Percentiles rank a stretch among this genome's conserved stretches.
These are phyloP conservation scores for Bisporella sp. DNA, from an alignment of 2,329 filamentous ascomycete genomes.

Conservation along the genomic window DNA sequence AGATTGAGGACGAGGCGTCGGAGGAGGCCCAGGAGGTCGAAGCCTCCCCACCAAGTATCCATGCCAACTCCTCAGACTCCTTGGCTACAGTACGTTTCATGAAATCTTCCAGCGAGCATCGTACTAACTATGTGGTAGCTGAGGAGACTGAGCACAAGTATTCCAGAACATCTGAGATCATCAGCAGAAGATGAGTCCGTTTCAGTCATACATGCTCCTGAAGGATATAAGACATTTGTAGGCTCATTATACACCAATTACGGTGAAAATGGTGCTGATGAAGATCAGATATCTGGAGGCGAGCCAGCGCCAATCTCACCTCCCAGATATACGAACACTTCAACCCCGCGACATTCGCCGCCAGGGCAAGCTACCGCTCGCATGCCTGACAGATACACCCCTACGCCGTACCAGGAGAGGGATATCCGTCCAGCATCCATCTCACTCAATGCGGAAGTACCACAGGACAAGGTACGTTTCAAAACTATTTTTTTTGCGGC, in stretches of 20 bases:
- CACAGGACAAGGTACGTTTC: conserved; percentile 20
- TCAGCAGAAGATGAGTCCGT: conserved; percentile 68
- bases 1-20: conserved; percentile 71
- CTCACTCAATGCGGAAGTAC: conserved; percentile 15
- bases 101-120: conserved; percentile 3
- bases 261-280: neutral
- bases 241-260: conserved; percentile 21
- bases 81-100: conserved; percentile 19
- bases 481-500: neutral
- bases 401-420: conserved; percentile 23
- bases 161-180: conserved; percentile 50
- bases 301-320: neutral
- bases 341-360: neutral
- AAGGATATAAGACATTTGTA: conserved; percentile 78
- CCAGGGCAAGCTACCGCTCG: conserved; percentile 4
- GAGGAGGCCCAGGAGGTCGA: conserved; percentile 46
- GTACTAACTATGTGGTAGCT: conserved; percentile 19
- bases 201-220: conserved; percentile 86
- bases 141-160: conserved; percentile 37
- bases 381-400: conserved; percentile 22
- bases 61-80: conserved; percentile 20
- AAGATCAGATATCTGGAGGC: conserved; percentile 1
- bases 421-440: conserved; percentile 8
- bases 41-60: conserved; percentile 27
- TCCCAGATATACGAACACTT: neutral